Evolutionary conservation across 768 basidiomycete species (phyloP).

Genomic region (Boletellus ananas): DNA sequence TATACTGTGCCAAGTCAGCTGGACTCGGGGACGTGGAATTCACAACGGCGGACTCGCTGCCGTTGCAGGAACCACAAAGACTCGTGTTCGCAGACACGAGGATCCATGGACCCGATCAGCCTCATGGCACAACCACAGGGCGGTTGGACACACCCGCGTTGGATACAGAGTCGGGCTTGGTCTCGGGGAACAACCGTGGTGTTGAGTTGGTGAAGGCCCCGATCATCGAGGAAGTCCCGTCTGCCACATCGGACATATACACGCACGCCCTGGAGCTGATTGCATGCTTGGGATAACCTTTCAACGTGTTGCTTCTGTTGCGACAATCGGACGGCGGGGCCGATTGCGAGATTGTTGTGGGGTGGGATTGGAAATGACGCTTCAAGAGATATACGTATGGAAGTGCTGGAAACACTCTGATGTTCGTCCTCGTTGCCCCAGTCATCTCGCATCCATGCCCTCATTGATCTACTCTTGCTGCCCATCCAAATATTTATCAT

Average conservation of each 20-base stretch:
- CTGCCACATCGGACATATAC: not conserved
- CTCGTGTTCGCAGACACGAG: not conserved
- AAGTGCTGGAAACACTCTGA: conserved; percentile 4
- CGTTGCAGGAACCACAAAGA: not conserved
- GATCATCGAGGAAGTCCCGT: not conserved
- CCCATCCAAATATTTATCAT: too few relatives aligned
- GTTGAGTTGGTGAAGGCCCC: not conserved
- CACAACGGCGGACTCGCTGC: not conserved
- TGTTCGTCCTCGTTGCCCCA: not conserved
- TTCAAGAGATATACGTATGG: not conserved
- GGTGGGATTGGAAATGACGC: not conserved
- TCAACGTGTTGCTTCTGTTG: conserved; percentile 2
- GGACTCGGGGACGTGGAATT: not conserved
- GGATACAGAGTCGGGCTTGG: not conserved
- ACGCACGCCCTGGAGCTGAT: conserved; percentile 2
- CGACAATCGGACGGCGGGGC: conserved; percentile 1
- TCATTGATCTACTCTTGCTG: too few relatives aligned
- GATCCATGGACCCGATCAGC: not conserved
- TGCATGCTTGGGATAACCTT: conserved; percentile 2
- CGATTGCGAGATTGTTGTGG: conserved; percentile 3
- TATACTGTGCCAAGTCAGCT: not conserved
- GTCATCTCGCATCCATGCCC: not conserved
- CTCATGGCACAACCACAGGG: not conserved
- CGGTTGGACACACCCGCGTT: too few relatives aligned
- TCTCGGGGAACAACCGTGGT: not conserved